Conservation (phyloP, 805 yeast genomes). For the Candida jianshihensis region DNA sequence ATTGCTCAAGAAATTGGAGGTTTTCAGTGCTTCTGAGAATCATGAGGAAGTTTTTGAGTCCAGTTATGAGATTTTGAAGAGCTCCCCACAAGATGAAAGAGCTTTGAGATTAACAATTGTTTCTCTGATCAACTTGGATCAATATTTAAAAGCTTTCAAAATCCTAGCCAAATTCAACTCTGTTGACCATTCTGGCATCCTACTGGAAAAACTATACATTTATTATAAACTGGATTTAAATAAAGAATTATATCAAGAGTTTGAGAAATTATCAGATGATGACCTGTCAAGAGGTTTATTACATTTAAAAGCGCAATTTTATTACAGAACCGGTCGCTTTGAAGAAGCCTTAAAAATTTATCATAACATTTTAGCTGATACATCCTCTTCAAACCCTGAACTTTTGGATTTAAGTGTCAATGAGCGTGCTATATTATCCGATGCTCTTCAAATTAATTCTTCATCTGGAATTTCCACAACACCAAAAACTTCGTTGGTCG, state of each 20-base stretch:
- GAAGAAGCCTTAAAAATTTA: constrained; percentile 46
- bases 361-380: constrained; percentile 33
- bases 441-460: constrained; percentile 20
- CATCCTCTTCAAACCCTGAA: constrained; percentile 30
- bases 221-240: constrained; percentile 47
- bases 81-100: constrained; percentile 20
- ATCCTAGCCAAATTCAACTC: constrained; percentile 32
- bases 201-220: constrained; percentile 54
- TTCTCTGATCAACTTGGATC: constrained; percentile 59
- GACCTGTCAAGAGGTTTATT: constrained; percentile 31
- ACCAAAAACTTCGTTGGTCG: constrained; percentile 12
- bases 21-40: constrained; percentile 14
- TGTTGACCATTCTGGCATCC: constrained; percentile 29
- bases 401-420: constrained; percentile 54
- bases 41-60: constrained; percentile 21
- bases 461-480: constrained; percentile 10
- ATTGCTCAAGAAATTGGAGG: constrained; percentile 20
- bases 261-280: constrained; percentile 17
- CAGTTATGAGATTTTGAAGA: constrained; percentile 19
- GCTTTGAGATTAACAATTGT: constrained; percentile 44
- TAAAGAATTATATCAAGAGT: constrained; percentile 23
- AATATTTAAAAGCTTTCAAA: constrained; percentile 44
- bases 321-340: constrained; percentile 44
- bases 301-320: constrained; percentile 47
- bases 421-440: constrained; percentile 62